Percentiles rank a stretch among this genome's conserved stretches.
These are phyloP conservation scores for Takakia lepidozioides DNA, from an alignment of 225 moss, liverwort and hornwort species.

Conservation along the genomic window DNA sequence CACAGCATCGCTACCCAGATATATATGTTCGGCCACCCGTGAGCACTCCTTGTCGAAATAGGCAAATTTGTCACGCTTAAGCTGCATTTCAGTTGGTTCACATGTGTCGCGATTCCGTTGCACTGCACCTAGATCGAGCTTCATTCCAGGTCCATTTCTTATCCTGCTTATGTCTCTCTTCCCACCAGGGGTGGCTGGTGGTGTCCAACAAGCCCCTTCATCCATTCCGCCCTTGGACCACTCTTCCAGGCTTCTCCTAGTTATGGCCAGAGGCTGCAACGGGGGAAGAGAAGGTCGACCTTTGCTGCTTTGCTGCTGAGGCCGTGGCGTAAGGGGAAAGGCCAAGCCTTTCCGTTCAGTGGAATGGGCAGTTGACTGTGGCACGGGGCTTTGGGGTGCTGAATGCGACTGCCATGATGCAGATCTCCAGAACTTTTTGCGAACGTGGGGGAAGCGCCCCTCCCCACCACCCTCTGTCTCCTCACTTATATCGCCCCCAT, in stretches of 20 bases:
- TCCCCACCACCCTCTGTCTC: conserved; percentile 7
- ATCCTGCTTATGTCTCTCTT: conserved; percentile 13
- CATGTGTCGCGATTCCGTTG: conserved; percentile 27
- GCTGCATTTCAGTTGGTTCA: conserved; percentile 31
- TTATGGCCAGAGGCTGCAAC: conserved; percentile 19
- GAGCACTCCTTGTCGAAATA: conserved; percentile 48
- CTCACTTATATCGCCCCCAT: not conserved
- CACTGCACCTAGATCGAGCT: conserved; percentile 35
- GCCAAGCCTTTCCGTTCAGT: conserved; percentile 5
- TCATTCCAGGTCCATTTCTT: conserved; percentile 27
- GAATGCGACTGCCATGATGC: conserved; percentile 15
- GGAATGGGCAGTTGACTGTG: conserved; percentile 9
- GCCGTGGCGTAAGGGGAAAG: conserved; percentile 9
- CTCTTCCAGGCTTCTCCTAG: conserved; percentile 15
- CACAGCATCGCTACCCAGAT: conserved; percentile 34
- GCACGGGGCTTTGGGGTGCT: conserved; percentile 5
- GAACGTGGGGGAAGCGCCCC: not conserved
- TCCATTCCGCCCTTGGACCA: conserved; percentile 8
- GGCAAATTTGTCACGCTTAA: conserved; percentile 37
- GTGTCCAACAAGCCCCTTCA: conserved; percentile 12
- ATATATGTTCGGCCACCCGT: conserved; percentile 30
- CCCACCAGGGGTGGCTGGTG: conserved; percentile 3
- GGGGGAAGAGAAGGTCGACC: conserved; percentile 6
- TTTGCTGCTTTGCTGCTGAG: conserved; percentile 13
- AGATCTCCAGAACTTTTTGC: conserved; percentile 12